Conservation (phyloP, 352 stramenopile genomes). For the Pythium apleroticum region DNA sequence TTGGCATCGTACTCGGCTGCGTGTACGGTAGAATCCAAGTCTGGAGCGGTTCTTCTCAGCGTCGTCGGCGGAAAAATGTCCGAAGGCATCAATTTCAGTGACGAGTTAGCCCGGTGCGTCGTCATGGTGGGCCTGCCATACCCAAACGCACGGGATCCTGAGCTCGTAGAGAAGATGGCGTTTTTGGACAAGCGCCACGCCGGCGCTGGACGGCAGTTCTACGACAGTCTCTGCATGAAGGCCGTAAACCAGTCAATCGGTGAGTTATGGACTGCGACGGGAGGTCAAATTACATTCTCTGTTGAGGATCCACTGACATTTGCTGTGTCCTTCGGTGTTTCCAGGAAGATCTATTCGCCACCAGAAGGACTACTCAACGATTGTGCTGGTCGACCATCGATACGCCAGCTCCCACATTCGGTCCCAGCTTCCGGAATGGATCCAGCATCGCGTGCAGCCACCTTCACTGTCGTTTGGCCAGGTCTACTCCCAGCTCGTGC, state of each 20-base stretch:
- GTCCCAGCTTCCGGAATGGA: constrained; percentile 76
- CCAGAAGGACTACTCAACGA: constrained; percentile 95
- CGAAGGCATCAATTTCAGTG: constrained; percentile 99
- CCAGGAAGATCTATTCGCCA: constrained; percentile 95
- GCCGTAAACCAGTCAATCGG: constrained; percentile 99
- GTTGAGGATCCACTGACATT: not conserved
- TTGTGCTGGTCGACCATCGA: constrained; percentile 95
- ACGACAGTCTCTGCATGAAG: constrained; percentile 98
- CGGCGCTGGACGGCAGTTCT: constrained; percentile 89
- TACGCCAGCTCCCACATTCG: constrained; percentile 82
- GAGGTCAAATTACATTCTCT: not conserved
- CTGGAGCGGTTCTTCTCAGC: constrained; percentile 91
- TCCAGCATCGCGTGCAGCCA: constrained; percentile 72
- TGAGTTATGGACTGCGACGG: no score
- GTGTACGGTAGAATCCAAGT: constrained; percentile 30
- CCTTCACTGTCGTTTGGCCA: constrained; percentile 59
- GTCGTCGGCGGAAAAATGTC: constrained; percentile 99
- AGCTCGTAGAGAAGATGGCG: constrained; percentile 97
- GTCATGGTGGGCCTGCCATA: constrained; percentile 99
- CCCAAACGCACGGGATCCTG: constrained; percentile 94
- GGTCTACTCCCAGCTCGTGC: constrained; percentile 70
- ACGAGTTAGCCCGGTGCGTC: constrained; percentile 96
- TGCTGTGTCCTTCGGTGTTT: constrained; percentile 3
- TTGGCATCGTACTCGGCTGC: constrained; percentile 84
- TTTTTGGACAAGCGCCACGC: constrained; percentile 79